These are phyloP conservation scores for Debaryomyces prosopidis DNA, from an alignment of 805 yeast genomes.

Conservation along the genomic window DNA sequence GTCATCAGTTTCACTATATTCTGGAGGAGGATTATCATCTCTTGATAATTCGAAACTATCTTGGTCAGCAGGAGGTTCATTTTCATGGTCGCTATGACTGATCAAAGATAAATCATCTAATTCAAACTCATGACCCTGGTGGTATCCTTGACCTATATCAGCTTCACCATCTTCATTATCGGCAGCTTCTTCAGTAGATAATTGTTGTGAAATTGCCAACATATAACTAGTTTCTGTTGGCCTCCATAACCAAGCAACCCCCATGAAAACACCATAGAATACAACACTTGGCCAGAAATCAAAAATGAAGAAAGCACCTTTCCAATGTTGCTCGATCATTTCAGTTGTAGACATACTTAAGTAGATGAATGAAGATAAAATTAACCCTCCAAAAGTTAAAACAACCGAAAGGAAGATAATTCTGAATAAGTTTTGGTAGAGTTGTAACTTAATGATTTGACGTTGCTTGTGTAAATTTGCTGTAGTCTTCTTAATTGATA, in stretches of 20 bases:
- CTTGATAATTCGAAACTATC: constrained; percentile 42
- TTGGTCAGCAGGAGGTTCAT: constrained; percentile 11
- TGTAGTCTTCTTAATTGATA: constrained; percentile 74
- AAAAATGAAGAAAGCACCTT: constrained; percentile 78
- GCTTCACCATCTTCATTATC: constrained; percentile 30
- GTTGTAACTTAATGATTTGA: constrained; percentile 84
- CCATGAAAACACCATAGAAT: constrained; percentile 78
- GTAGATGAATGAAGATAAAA: constrained; percentile 66
- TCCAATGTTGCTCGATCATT: constrained; percentile 87
- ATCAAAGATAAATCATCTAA: constrained; percentile 57
- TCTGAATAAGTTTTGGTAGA: constrained; percentile 78
- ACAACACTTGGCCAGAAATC: constrained; percentile 96
- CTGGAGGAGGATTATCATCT: constrained; percentile 29
- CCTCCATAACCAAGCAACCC: constrained; percentile 92
- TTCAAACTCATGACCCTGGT: constrained; percentile 56
- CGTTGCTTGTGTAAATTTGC: constrained; percentile 75
- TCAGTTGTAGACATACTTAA: constrained; percentile 75
- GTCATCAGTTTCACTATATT: constrained; percentile 21
- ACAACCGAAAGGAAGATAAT: constrained; percentile 73
- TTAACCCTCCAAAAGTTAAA: constrained; percentile 67
- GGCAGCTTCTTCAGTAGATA: constrained; percentile 77
- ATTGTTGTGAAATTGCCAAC: constrained; percentile 91
- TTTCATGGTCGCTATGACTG: constrained; percentile 47
- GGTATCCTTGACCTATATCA: constrained; percentile 18
- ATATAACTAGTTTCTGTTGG: constrained; percentile 95